These are phyloP conservation scores for Phytomonas sp. DNA, from an alignment of 208 protist genomes.

Conservation along the genomic window DNA sequence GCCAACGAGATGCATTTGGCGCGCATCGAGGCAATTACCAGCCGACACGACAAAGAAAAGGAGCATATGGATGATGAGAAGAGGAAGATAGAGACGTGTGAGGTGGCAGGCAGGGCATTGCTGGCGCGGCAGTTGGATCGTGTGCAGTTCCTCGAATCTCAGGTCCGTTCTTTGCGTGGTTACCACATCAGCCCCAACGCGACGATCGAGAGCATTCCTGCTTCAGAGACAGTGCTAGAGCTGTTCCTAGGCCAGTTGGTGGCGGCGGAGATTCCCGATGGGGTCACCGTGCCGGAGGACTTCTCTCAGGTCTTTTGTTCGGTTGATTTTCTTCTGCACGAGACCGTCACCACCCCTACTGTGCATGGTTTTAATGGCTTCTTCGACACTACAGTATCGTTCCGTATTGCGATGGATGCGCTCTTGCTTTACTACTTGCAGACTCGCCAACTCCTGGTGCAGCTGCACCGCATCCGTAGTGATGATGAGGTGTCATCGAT, in stretches of 20 bases:
- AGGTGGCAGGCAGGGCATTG: constrained; percentile 44
- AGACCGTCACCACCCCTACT: constrained; percentile 79
- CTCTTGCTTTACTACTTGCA: constrained; percentile 82
- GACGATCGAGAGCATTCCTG: constrained; percentile 31
- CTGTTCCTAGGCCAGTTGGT: constrained; percentile 87
- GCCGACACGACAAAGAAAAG: constrained; percentile 20
- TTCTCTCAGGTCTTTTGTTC: constrained; percentile 73
- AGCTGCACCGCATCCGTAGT: constrained; percentile 77
- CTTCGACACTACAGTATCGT: constrained; percentile 82
- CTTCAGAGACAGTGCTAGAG: constrained; percentile 78
- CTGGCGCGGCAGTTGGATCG: constrained; percentile 71
- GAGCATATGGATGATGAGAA: constrained; percentile 24
- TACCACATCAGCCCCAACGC: constrained; percentile 50
- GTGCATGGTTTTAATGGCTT: constrained; percentile 81
- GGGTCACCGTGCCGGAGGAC: constrained; percentile 28
- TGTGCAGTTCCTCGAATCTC: constrained; percentile 78
- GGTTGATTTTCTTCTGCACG: constrained; percentile 83
- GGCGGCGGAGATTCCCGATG: constrained; percentile 40
- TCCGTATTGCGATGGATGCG: constrained; percentile 80
- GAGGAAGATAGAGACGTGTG: constrained; percentile 32
- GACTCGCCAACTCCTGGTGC: constrained; percentile 71
- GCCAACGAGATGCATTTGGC: constrained; percentile 67
- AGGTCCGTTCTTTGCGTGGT: constrained; percentile 75
- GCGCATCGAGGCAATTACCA: constrained; percentile 29
- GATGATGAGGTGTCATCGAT: constrained; percentile 46